phyloP scores from a whole-genome alignment of 1,284 basidiomycete species.

The Ceratobasidium sp. region DNA sequence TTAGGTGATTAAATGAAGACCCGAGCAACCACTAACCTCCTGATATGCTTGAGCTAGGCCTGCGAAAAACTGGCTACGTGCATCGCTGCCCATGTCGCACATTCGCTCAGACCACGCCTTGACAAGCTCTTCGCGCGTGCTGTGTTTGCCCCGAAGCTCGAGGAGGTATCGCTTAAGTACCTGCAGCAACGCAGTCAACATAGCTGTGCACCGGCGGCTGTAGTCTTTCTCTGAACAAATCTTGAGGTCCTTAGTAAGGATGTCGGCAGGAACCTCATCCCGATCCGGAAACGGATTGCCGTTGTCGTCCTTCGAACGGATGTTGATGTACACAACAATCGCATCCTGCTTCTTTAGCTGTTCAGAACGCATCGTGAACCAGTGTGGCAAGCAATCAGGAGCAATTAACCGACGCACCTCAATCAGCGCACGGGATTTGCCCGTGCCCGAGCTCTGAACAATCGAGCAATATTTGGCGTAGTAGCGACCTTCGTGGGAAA shows the following conservation, averaged over 20 bases:
- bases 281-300: not conserved
- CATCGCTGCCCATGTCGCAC: not conserved
- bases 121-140: not conserved
- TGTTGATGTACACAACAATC: conserved; percentile 6
- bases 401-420: not conserved
- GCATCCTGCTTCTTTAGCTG: not conserved
- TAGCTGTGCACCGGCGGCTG: not conserved
- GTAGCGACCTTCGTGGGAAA: not conserved
- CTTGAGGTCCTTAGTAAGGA: not conserved
- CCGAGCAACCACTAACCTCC: not conserved
- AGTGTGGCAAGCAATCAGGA: not conserved
- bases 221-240: not conserved
- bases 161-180: not conserved
- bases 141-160: no score
- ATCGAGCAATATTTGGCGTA: not conserved
- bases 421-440: conserved; percentile 6
- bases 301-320: not conserved
- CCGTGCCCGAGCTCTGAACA: conserved; percentile 14
- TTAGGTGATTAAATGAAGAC: not conserved
- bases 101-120: not conserved
- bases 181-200: conserved; percentile 3
- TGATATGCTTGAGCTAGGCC: not conserved
- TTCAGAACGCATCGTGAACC: not conserved
- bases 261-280: not conserved
- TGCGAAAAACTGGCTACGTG: not conserved